Evolutionary conservation across 495 filamentous ascomycete genomes (phyloP).

Genomic region (Podospora comata): DNA sequence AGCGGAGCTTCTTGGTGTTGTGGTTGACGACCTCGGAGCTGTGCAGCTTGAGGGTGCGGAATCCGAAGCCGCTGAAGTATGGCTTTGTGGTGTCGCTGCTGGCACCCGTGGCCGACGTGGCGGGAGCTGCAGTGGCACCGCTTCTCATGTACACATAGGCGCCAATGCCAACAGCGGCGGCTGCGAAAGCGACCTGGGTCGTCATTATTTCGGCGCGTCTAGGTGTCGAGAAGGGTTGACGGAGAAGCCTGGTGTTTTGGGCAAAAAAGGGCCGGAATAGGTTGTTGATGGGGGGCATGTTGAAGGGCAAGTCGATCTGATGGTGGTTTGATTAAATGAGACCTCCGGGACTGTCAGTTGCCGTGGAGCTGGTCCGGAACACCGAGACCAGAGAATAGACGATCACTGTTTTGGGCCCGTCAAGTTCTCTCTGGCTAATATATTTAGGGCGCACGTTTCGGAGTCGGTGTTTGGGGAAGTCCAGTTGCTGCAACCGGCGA

Average conservation of each 20-base stretch:
- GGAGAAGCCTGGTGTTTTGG: neutral
- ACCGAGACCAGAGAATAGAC: constrained; percentile 23
- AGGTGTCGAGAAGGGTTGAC: neutral
- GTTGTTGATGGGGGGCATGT: constrained; percentile 16
- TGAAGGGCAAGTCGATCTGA: neutral
- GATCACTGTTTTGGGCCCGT: neutral
- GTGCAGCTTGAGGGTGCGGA: constrained; percentile 41
- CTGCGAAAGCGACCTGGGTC: constrained; percentile 28
- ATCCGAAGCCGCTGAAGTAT: constrained; percentile 33
- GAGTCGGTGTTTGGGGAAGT: constrained; percentile 35
- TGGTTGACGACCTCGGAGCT: constrained; percentile 59
- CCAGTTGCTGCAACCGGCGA: constrained; percentile 19
- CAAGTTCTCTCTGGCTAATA: constrained; percentile 20
- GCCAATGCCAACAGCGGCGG: constrained; percentile 31
- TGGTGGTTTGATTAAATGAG: neutral
- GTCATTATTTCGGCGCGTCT: constrained; percentile 28
- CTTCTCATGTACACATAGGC: constrained; percentile 16
- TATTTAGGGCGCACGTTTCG: constrained; percentile 16
- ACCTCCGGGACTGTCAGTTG: neutral
- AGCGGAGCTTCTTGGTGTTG: constrained; percentile 63
- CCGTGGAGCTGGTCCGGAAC: constrained; percentile 22
- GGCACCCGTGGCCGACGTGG: constrained; percentile 7
- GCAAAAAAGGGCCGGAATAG: constrained; percentile 15
- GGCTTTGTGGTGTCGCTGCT: constrained; percentile 23
- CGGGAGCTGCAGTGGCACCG: constrained; percentile 19